Percentiles rank a stretch among this genome's conserved stretches.
These are phyloP conservation scores for Brassica napus DNA, from an alignment of 345 rosid species.

Conservation along the genomic window Da-Ae NC_063440.1:12254501-12255000, in stretches of 20 bases:
- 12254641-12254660: conserved; percentile 92
- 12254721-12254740: conserved; percentile 71
- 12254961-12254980: background rate
- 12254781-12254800: background rate
- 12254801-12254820: conserved; percentile 34
- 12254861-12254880: conserved; percentile 80
- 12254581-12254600: background rate
- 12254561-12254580: background rate
- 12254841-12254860: conserved; percentile 92
- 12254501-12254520: conserved; percentile 62
- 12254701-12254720: conserved; percentile 76
- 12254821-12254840: conserved; percentile 89
- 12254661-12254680: conserved; percentile 70
- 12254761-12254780: background rate
- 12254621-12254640: conserved; percentile 72
- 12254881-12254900: conserved; percentile 64
- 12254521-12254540: conserved; percentile 72
- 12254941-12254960: conserved; percentile 14
- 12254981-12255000: background rate
- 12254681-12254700: conserved; percentile 75
- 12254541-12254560: background rate
- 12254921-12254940: conserved; percentile 93
- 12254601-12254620: conserved; percentile 29
- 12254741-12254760: background rate
- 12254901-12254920: conserved; percentile 83